These are phyloP conservation scores for Arthroderma sp. DNA, from an alignment of 2,329 filamentous ascomycete species.

Conservation along the genomic window DNA sequence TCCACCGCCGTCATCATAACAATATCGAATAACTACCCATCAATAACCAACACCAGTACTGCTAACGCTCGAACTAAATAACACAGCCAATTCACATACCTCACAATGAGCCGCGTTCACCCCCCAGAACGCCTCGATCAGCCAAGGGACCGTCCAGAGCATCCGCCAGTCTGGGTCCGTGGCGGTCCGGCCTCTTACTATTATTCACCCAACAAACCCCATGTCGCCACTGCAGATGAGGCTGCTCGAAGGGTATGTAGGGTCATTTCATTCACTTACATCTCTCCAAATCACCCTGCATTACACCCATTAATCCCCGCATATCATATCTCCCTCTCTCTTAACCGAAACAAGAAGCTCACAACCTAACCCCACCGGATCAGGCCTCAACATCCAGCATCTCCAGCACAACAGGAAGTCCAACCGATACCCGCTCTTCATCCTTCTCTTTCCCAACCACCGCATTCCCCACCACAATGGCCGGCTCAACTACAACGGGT, in stretches of 20 bases:
- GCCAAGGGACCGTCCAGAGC: slow-evolving; percentile 9
- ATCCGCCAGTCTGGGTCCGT: slow-evolving; percentile 11
- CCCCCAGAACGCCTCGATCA: background rate
- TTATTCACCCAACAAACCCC: slow-evolving; percentile 2
- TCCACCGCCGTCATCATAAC: no score
- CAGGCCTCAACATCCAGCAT: slow-evolving; percentile 17
- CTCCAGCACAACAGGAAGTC: slow-evolving; percentile 9
- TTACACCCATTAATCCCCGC: background rate
- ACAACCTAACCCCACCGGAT: slow-evolving; percentile 8
- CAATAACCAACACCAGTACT: no score
- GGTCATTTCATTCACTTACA: no score
- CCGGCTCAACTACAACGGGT: background rate
- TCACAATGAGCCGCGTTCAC: no score
- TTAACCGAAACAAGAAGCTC: background rate
- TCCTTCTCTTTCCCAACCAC: slow-evolving; percentile 3
- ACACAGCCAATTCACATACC: no score
- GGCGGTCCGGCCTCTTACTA: slow-evolving; percentile 11
- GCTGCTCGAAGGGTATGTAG: background rate
- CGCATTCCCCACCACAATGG: slow-evolving; percentile 4
- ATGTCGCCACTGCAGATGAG: background rate
- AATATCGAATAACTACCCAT: no score
- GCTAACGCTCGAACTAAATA: no score
- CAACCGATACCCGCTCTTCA: slow-evolving; percentile 8
- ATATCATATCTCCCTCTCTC: background rate
- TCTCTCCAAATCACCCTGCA: no score